phyloP scores from a whole-genome alignment of 352 stramenopile species.

The Phytopythium boreale region DNA sequence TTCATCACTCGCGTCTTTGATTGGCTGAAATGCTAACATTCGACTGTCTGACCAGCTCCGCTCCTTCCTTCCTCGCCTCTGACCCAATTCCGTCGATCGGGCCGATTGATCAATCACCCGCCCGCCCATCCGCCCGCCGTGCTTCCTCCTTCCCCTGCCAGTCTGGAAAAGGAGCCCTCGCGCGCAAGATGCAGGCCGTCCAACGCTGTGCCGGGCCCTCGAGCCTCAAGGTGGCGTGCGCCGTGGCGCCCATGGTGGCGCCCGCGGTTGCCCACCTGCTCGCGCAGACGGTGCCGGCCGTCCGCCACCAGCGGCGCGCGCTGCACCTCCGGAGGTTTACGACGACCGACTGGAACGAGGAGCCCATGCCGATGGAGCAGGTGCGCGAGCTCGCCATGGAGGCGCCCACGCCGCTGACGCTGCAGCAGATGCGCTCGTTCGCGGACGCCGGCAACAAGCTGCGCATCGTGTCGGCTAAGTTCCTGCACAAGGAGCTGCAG shows the following conservation, averaged over 20 bases:
- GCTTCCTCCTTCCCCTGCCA: background rate
- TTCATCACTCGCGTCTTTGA: too few relatives aligned
- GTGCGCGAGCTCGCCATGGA: slow-evolving; percentile 51
- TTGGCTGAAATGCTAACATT: slow-evolving; percentile 3
- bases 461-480: slow-evolving; percentile 57
- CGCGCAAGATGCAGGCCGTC: slow-evolving; percentile 6
- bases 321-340: slow-evolving; percentile 9
- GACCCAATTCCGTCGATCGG: background rate
- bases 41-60: background rate
- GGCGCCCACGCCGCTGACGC: slow-evolving; percentile 62
- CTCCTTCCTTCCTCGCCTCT: background rate
- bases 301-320: slow-evolving; percentile 1
- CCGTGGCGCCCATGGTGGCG: background rate
- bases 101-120: slow-evolving; percentile 1
- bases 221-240: background rate
- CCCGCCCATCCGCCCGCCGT: background rate
- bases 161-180: background rate
- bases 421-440: slow-evolving; percentile 82
- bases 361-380: slow-evolving; percentile 58
- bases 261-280: background rate
- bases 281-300: background rate
- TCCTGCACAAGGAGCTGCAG: slow-evolving; percentile 80
- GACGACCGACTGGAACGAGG: slow-evolving; percentile 10
- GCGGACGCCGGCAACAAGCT: slow-evolving; percentile 57
- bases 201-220: slow-evolving; percentile 2